A percentile compares a stretch with the other conserved stretches of the same genome.
Evolutionary conservation across 768 basidiomycete species (phyloP).

Genomic region (Cyclocybe aegerita): DNA sequence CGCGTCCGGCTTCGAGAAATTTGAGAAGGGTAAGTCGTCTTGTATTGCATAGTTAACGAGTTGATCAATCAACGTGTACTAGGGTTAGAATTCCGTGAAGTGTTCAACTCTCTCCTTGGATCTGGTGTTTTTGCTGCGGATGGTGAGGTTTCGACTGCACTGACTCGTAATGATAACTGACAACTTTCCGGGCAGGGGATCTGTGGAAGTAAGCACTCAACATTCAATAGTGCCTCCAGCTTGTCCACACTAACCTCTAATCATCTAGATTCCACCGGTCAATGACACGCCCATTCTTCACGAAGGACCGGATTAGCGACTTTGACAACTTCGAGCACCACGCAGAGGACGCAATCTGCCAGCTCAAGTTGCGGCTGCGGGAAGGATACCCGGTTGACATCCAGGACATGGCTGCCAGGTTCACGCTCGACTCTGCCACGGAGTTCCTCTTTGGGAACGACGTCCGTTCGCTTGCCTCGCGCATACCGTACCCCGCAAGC

Average conservation of each 20-base stretch:
- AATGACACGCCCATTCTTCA: slow-evolving; percentile 72
- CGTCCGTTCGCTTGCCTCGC: slow-evolving; percentile 28
- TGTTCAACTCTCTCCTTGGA: neutral
- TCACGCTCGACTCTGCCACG: slow-evolving; percentile 63
- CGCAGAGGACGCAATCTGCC: slow-evolving; percentile 42
- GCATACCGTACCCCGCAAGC: slow-evolving; percentile 2
- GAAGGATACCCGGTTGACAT: slow-evolving; percentile 56
- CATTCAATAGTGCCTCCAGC: neutral
- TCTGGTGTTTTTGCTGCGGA: slow-evolving; percentile 2
- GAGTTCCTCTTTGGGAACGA: slow-evolving; percentile 56
- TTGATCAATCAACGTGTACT: neutral
- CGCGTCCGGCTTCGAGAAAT: slow-evolving; percentile 15
- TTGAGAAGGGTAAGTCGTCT: neutral
- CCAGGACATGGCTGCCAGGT: slow-evolving; percentile 48
- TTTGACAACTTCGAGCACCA: slow-evolving; percentile 64
- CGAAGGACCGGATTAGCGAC: slow-evolving; percentile 53
- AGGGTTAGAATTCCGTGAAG: neutral
- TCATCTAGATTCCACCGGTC: slow-evolving; percentile 55
- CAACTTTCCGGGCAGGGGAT: slow-evolving; percentile 32
- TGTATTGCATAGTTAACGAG: neutral
- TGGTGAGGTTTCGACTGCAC: neutral
- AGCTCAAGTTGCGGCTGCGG: slow-evolving; percentile 42
- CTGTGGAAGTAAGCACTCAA: slow-evolving; percentile 56
- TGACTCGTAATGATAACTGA: too few species aligned
- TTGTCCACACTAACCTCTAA: too few species aligned